Conservation (phyloP, 768 basidiomycete genomes). For the Podaxis carcinomalis region DNA sequence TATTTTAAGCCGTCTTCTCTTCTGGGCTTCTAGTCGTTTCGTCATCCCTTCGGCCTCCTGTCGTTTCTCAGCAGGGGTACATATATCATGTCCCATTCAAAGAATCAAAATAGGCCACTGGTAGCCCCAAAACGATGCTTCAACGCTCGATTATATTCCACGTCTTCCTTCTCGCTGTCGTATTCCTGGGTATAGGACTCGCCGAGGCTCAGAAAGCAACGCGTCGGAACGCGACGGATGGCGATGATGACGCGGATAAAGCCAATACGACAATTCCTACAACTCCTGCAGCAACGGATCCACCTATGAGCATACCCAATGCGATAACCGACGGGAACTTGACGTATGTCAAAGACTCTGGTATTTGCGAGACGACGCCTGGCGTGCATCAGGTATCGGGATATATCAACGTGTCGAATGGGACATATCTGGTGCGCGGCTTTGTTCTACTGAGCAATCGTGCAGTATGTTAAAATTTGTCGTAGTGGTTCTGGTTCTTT, state of each 20-base stretch:
- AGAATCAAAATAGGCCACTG: background rate
- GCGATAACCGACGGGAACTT: background rate
- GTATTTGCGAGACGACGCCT: slow-evolving; percentile 44
- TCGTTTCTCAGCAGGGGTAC: background rate
- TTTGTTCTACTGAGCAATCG: background rate
- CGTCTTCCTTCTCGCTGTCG: background rate
- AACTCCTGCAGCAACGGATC: background rate
- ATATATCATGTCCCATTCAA: background rate
- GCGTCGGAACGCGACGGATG: background rate
- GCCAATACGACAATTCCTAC: background rate
- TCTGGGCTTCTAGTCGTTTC: background rate
- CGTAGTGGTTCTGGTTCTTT: slow-evolving; percentile 64
- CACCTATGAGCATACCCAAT: background rate
- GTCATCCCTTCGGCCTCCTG: background rate
- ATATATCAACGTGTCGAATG: slow-evolving; percentile 53
- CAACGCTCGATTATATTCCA: background rate
- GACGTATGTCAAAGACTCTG: slow-evolving; percentile 2
- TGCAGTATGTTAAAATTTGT: background rate
- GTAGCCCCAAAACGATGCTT: background rate
- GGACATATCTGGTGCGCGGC: slow-evolving; percentile 50
- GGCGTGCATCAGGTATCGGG: slow-evolving; percentile 60
- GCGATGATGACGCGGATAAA: background rate
- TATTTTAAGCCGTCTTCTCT: background rate
- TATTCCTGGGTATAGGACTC: background rate
- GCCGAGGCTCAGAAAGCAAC: background rate